Conservation (phyloP, 176 grass and related monocot species). For the Cenchrus americanus region DNA sequence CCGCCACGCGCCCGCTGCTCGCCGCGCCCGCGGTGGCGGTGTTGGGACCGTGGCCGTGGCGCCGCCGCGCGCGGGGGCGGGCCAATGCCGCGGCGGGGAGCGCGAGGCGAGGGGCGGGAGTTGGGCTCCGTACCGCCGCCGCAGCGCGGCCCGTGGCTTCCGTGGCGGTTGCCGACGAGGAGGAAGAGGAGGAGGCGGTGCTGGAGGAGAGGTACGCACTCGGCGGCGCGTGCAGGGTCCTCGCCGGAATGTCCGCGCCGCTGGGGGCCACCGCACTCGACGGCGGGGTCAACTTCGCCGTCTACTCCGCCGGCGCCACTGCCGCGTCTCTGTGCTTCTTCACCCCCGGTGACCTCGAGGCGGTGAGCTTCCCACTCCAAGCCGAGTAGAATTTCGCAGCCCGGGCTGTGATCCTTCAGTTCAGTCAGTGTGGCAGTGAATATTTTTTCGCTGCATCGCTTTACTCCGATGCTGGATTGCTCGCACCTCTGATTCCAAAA, state of each 20-base stretch:
- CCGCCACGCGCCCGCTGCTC: slow-evolving; percentile 42
- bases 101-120: neutral
- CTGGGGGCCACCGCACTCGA: slow-evolving; percentile 68
- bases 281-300: slow-evolving; percentile 88
- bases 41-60: neutral
- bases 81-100: neutral
- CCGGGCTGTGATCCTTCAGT: neutral
- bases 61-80: neutral
- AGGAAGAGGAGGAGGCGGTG: slow-evolving; percentile 5
- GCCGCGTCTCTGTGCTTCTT: slow-evolving; percentile 75
- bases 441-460: neutral
- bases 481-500: too few relatives aligned
- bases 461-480: neutral
- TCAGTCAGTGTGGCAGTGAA: too few relatives aligned
- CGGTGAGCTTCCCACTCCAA: slow-evolving; percentile 27
- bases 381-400: neutral
- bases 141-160: neutral
- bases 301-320: slow-evolving; percentile 73
- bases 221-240: slow-evolving; percentile 56
- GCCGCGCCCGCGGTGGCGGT: neutral
- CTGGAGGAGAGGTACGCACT: slow-evolving; percentile 46
- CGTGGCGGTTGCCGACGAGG: neutral
- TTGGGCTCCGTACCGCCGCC: neutral
- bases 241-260: slow-evolving; percentile 70
- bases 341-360: slow-evolving; percentile 65